Evolutionary conservation across 768 basidiomycete species (phyloP).

Genomic region (Termitomyces sp.): DNA sequence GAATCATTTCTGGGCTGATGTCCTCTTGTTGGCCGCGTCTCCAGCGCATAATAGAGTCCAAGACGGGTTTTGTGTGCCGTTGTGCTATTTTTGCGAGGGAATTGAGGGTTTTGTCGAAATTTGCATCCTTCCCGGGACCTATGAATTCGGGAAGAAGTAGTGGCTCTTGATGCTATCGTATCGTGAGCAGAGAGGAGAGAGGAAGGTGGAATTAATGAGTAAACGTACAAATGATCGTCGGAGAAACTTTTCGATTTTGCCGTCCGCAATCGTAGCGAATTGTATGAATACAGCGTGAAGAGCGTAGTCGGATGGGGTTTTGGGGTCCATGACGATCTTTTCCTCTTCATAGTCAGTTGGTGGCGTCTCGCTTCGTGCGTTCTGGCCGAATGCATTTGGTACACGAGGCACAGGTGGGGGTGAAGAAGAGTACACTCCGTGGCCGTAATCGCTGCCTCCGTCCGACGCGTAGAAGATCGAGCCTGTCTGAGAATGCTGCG

Average conservation of each 20-base stretch:
- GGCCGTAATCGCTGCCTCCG: conserved; percentile 65
- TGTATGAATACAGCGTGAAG: conserved; percentile 86
- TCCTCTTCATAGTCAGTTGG: conserved; percentile 62
- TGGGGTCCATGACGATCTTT: conserved; percentile 65
- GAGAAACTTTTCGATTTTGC: conserved; percentile 75
- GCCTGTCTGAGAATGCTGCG: conserved; percentile 75
- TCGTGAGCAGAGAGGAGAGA: background rate
- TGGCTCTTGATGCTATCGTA: conserved; percentile 62
- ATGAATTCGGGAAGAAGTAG: conserved; percentile 58
- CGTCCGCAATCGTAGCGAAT: conserved; percentile 77
- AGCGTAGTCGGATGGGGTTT: conserved; percentile 85
- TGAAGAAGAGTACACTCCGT: conserved; percentile 45
- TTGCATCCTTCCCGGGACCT: conserved; percentile 68
- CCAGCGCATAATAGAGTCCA: conserved; percentile 89
- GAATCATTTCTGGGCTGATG: conserved; percentile 46
- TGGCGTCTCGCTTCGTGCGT: conserved; percentile 50
- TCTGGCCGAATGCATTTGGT: conserved; percentile 54
- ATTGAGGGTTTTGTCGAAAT: conserved; percentile 82
- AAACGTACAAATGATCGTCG: conserved; percentile 60
- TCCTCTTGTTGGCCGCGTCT: conserved; percentile 71
- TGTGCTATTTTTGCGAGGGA: conserved; percentile 85
- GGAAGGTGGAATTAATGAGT: background rate
- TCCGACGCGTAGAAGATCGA: conserved; percentile 73
- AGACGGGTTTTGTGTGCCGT: conserved; percentile 78
- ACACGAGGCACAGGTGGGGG: conserved; percentile 81